Percentiles rank a stretch among this genome's conserved stretches.
phyloP scores from a whole-genome alignment of 306 rosid species.

The Begonia peltatifolia region DNA sequence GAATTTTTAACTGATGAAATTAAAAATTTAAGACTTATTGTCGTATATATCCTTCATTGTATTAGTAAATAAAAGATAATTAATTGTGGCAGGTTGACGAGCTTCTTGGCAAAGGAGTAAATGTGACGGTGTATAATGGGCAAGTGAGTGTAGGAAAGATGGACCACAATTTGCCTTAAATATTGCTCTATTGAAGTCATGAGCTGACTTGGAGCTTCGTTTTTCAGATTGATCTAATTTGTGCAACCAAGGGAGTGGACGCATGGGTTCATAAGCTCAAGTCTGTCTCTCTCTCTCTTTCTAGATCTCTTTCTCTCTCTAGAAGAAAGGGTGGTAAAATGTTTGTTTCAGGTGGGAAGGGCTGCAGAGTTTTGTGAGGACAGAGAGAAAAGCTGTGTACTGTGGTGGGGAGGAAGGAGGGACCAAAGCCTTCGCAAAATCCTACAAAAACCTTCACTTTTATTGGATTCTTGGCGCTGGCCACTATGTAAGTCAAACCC shows the following conservation, averaged over 20 bases:
- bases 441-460: conserved; percentile 57
- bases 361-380: conserved; percentile 31
- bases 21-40: too few species aligned
- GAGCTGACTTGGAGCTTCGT: too few species aligned
- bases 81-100: conserved; percentile 45
- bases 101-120: conserved; percentile 64
- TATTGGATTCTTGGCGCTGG: conserved; percentile 99
- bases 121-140: conserved; percentile 78
- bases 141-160: conserved; percentile 36
- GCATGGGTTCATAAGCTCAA: conserved; percentile 76
- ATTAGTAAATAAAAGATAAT: too few species aligned
- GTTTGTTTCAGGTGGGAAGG: conserved; percentile 57
- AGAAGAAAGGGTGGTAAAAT: not conserved
- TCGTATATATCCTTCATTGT: too few species aligned
- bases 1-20: too few species aligned
- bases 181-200: too few species aligned
- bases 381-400: conserved; percentile 41
- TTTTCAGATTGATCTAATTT: conserved; percentile 63
- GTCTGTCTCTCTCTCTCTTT: conserved; percentile 12
- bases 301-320: not conserved
- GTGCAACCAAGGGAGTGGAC: conserved; percentile 80
- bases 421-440: conserved; percentile 53
- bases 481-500: conserved; percentile 70
- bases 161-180: not conserved
- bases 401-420: conserved; percentile 22